Evolutionary conservation across 2,329 filamentous ascomycete species (phyloP), one percentile per base, ranked within the genome.

Genomic region (Pseudopyrenochaeta lycopersici): DNA sequence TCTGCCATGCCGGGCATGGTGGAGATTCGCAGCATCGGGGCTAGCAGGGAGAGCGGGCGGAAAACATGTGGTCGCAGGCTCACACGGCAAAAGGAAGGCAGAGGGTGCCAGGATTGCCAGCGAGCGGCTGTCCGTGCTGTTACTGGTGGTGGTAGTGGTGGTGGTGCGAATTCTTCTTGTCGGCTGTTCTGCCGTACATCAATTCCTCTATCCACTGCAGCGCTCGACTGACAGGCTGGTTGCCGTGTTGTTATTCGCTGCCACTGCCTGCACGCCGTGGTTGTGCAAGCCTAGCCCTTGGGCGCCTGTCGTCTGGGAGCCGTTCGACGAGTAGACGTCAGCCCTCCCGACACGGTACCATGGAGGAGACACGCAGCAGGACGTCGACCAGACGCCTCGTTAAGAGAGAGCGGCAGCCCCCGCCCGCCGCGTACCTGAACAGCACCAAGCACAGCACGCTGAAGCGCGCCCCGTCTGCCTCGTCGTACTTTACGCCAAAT

Each of bases 341-440:
- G 42, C 48, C 48, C 35, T 41, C 23, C 40, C 40, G 36, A 27
- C 39, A 17, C 48, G 43, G 45, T 46, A 50, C 20, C 42, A 67
- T 60, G 56, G 59, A 64, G 45, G 60, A 64, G 7, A 56, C 52
- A 15, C 54, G 55, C 44, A 56, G 39, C 49, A 57, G 46, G 58
- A 56, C 55, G 49, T 48, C 59, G 29, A 39, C 56, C 11, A 49
- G 54, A 23, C 48, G 62, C 20, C 39, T 65, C 48, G 58, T 49
- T 49, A 67, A 66, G 50, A 58, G 58, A 46, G 56, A 57, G 27
- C 54, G 60, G 23, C 46, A 52, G 42, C 59, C 62, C 30, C 64
- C 64, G 32, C 58, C 58, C 29, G 57, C 64, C 31, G 60, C 60
- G 14, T 63, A 63, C 35, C 38, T 61, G 30, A 63, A 63, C 46